Base-by-base conservation (phyloP, 305 asterid genomes). In the Fraxinus greggii region DNA sequence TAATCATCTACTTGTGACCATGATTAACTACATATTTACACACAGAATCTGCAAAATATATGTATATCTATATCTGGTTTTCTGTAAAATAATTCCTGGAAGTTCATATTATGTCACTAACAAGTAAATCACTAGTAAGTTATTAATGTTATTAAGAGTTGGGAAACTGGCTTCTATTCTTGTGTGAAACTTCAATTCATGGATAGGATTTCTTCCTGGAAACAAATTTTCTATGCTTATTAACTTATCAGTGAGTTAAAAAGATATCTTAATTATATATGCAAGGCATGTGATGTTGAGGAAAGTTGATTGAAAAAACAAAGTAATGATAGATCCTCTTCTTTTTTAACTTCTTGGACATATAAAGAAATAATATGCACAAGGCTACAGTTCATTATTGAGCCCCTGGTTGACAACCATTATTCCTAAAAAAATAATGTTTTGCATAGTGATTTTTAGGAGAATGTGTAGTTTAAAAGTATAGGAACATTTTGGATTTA, bases 211-310 rank as follows among this genome's bases (percentile, higher is more conserved):
- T 61, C 31, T 21, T 61, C 70, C 69, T 59, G 69, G 69, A 1
- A 61, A 61, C 70, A 61, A 61, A 61, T 21, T 61, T 61, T 61
- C 23, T 61, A 61, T 61, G 70, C 31, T 8, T 24, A 63, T 63
- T 24, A 26, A 24, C 26, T 10, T 63, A 63, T 63, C 33, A 63
- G 7, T 24, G 33, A 24, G 33, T 63, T 9, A 63, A 10, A 26
- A 63, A 63, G n/a, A 61, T 61, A 61, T 61, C 70, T 26, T 63
- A 63, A 32, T 33, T 33, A n/a, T 72, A 7, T 72, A 33, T 72
- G 29, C 77, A 35, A 32, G 77, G 77, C 77, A 72, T 72, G 77
- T 72, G 77, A 72, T 32, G 77, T 32, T 72, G 77, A 72, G 28
- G 51, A 72, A 33, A 72, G 76, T 72, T 72, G 77, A 72, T 72